Conservation (phyloP, 1,139 yeast species). For the Candida sp. region DNA sequence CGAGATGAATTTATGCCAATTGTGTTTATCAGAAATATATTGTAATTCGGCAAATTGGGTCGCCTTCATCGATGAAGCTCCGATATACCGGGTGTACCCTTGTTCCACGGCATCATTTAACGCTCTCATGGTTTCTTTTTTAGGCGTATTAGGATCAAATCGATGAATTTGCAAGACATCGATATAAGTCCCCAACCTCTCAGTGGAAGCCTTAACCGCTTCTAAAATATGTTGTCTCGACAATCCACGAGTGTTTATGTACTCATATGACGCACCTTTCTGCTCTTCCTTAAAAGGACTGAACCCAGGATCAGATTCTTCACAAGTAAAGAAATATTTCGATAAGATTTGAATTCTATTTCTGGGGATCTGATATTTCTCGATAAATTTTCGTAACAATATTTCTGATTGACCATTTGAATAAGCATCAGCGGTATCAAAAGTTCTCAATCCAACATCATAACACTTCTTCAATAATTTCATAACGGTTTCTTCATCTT, state of each 20-base stretch:
- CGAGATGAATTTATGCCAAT: slow-evolving; percentile 54
- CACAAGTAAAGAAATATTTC: slow-evolving; percentile 33
- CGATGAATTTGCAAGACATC: slow-evolving; percentile 53
- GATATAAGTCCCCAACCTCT: slow-evolving; percentile 50
- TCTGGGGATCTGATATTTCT: slow-evolving; percentile 20
- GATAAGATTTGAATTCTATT: slow-evolving; percentile 34
- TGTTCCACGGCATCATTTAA: slow-evolving; percentile 47
- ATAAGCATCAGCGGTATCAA: slow-evolving; percentile 26
- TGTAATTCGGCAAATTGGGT: slow-evolving; percentile 49
- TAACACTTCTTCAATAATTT: slow-evolving; percentile 48
- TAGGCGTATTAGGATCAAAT: slow-evolving; percentile 39
- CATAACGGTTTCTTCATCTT: slow-evolving; percentile 21
- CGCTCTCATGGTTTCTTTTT: slow-evolving; percentile 52
- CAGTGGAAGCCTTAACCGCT: slow-evolving; percentile 45
- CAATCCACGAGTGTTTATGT: slow-evolving; percentile 14
- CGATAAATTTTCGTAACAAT: slow-evolving; percentile 19
- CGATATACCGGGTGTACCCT: slow-evolving; percentile 52
- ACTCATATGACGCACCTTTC: slow-evolving; percentile 10
- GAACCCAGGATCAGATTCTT: slow-evolving; percentile 15
- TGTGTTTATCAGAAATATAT: slow-evolving; percentile 45
- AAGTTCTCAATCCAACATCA: slow-evolving; percentile 47
- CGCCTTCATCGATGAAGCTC: slow-evolving; percentile 57
- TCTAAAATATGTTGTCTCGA: slow-evolving; percentile 55
- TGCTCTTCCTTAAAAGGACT: slow-evolving; percentile 11
- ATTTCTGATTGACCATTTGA: slow-evolving; percentile 22